A percentile compares a stretch with the other conserved stretches of the same genome.
Evolutionary conservation across 2,329 filamentous ascomycete species (phyloP).

Genomic region (Paraphoma chrysanthemicola): DNA sequence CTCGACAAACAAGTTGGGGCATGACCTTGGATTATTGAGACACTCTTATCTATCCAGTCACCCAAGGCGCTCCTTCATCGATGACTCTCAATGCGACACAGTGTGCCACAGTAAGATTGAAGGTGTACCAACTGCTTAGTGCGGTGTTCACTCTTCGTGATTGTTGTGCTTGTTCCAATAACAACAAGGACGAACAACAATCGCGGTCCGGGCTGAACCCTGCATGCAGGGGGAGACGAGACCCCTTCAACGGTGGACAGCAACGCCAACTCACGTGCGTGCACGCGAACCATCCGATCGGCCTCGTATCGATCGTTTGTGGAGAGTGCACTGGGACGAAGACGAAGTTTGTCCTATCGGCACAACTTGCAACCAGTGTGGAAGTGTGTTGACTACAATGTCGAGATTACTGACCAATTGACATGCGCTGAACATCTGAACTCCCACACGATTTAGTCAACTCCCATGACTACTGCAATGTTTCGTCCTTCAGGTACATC

Average conservation of each 20-base stretch:
- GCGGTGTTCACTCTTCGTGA: neutral
- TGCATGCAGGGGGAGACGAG: neutral
- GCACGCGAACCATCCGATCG: neutral
- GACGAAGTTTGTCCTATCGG: no score
- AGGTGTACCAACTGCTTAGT: neutral
- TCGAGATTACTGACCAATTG: no score
- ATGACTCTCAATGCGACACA: neutral
- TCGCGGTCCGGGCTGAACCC: neutral
- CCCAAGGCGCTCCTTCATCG: neutral
- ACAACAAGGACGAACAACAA: neutral
- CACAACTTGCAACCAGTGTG: no score
- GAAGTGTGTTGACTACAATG: no score
- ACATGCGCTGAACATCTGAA: no score
- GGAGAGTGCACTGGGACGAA: neutral
- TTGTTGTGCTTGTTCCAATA: no score
- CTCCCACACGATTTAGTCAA: no score
- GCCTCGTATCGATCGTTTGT: neutral
- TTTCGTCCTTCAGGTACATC: no score
- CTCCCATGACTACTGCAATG: no score
- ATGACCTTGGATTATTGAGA: neutral
- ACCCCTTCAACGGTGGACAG: no score
- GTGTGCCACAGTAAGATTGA: neutral
- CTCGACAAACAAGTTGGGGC: neutral
- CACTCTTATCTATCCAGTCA: neutral
- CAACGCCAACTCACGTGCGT: neutral